phyloP scores from a whole-genome alignment of 805 yeast species.

The Cyberlindnera mycetangii region DNA sequence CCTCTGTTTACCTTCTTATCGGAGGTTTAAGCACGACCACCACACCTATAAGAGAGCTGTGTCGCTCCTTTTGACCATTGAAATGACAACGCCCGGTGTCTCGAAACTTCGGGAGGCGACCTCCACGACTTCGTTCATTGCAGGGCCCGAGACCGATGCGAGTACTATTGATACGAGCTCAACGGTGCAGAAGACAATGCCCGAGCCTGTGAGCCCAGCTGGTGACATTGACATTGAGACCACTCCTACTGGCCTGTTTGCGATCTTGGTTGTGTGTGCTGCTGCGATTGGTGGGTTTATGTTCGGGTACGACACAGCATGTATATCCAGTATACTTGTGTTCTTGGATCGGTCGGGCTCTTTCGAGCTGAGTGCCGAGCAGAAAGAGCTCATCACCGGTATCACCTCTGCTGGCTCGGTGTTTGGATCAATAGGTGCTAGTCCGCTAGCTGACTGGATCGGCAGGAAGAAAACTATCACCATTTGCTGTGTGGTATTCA shows the following conservation, averaged over 20 bases:
- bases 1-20: background rate
- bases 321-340: slow-evolving; percentile 56
- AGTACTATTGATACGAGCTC: slow-evolving; percentile 3
- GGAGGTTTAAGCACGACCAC: background rate
- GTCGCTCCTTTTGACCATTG: background rate
- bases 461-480: slow-evolving; percentile 41
- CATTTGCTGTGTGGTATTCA: slow-evolving; percentile 44
- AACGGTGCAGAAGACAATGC: background rate
- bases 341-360: slow-evolving; percentile 39
- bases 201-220: background rate
- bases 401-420: slow-evolving; percentile 54
- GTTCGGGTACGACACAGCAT: slow-evolving; percentile 66
- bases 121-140: background rate
- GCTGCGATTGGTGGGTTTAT: slow-evolving; percentile 60
- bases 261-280: slow-evolving; percentile 24
- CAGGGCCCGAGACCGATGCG: slow-evolving; percentile 3
- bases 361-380: slow-evolving; percentile 33
- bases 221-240: slow-evolving; percentile 15
- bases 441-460: slow-evolving; percentile 44
- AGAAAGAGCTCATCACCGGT: slow-evolving; percentile 41
- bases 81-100: background rate
- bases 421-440: slow-evolving; percentile 49
- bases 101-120: background rate
- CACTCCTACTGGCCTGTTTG: slow-evolving; percentile 15
- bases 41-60: background rate